Evolutionary conservation across 2,329 filamentous ascomycete species (phyloP), one percentile per base, ranked within the genome.

Genomic region (Microsporum canis): DNA sequence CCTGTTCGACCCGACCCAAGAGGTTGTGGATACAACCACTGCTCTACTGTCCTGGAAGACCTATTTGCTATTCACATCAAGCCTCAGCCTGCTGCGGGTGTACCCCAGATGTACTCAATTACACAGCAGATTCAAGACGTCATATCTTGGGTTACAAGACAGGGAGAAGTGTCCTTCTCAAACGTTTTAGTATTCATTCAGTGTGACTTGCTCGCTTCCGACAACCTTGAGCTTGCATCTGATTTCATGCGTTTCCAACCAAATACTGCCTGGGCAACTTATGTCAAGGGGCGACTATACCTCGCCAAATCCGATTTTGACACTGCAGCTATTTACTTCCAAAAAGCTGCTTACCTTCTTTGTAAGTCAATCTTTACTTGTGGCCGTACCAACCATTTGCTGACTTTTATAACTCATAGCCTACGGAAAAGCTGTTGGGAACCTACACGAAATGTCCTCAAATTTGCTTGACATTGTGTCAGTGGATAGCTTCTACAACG

Each of bases 271-370:
- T 87, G 84, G 84, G 77, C 81, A 12, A 80, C 77, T 4, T 99
- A 99, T 70, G 82, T 97, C 3, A 89, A 91, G 72, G 94, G 88
- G 1, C 86, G 94, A 34, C 80, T 95, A 57, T 82, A 84, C 65
- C 78, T 97, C 38, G 84, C 86, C 3, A 82, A 87, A 64, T 87
- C 86, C 60, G 87, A 95, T 69, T 86, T 86, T 70, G 82, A 84
- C 62, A 79, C 83, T 43, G 92, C 94, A 60, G 83, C 89, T 33
- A 77, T 83, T 33, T 83, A 84, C 69, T 96, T 99, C 74, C 86
- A 85, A 66, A 92, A 88, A 70, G 89, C 91, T 63, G 89, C 90
- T 23, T 87, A 89, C 68, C 86, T 87, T 61, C 84, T 95, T 73
- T 86, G 89, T 91, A 82, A 78, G 87, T 80, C 59, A 43, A n/a